Evolutionary conservation across 2,329 filamentous ascomycete species (phyloP).

Genomic region (Graphilbum fragrans): DNA sequence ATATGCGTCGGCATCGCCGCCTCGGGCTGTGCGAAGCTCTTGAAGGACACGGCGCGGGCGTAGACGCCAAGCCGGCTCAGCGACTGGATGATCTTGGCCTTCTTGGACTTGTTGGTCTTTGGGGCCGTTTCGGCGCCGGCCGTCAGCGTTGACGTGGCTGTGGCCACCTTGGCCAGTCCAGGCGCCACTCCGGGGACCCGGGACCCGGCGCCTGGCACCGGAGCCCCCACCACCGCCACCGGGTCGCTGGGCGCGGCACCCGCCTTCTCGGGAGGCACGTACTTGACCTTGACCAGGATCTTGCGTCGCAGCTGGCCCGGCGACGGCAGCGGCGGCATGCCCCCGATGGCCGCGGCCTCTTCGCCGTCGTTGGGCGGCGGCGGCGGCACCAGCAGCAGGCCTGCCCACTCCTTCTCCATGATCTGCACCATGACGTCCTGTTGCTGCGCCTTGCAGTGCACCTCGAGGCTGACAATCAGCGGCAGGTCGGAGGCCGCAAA

Average conservation of each 20-base stretch:
- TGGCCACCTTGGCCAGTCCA: not conserved
- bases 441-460: slow-evolving; percentile 70
- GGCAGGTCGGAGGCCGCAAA: slow-evolving; percentile 68
- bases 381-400: slow-evolving; percentile 47
- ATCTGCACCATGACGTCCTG: slow-evolving; percentile 87
- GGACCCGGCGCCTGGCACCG: too few relatives aligned
- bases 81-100: slow-evolving; percentile 58
- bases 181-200: too few relatives aligned
- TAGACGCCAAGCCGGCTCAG: slow-evolving; percentile 72
- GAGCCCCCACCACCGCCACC: too few relatives aligned
- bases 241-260: slow-evolving; percentile 16
- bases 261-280: slow-evolving; percentile 30
- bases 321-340: slow-evolving; percentile 40
- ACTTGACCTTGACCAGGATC: slow-evolving; percentile 78
- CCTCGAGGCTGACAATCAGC: slow-evolving; percentile 87
- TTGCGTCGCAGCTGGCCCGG: slow-evolving; percentile 61
- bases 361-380: slow-evolving; percentile 17
- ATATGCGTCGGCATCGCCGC: slow-evolving; percentile 54
- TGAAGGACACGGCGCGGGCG: slow-evolving; percentile 73
- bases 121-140: slow-evolving; percentile 28
- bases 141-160: not conserved
- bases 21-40: slow-evolving; percentile 61
- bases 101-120: slow-evolving; percentile 26
- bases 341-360: not conserved
- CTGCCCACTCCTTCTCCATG: slow-evolving; percentile 76